phyloP scores from a whole-genome alignment of 169 alveolate genomes.

The Eimeria necatrix region DNA sequence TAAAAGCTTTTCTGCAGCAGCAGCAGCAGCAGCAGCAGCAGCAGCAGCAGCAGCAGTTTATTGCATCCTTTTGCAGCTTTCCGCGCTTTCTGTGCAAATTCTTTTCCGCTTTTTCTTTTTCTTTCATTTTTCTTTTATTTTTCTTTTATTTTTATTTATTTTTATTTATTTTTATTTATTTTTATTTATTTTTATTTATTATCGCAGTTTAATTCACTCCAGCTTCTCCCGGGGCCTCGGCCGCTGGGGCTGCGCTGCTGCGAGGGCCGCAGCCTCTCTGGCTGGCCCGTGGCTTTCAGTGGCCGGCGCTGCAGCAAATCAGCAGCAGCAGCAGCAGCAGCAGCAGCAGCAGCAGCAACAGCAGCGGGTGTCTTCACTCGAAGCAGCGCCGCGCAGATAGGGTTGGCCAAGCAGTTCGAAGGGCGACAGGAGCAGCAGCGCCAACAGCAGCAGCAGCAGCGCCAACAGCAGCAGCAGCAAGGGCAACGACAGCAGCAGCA shows the following conservation, averaged over 20 bases:
- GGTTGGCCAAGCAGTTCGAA: too few relatives aligned
- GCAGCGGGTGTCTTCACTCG: too few relatives aligned
- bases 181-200: too few relatives aligned
- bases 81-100: background rate
- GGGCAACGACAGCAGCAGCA: background rate
- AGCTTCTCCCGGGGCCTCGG: too few relatives aligned
- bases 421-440: background rate
- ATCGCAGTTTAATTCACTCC: too few relatives aligned
- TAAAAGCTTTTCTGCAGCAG: too few relatives aligned
- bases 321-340: conserved; percentile 1
- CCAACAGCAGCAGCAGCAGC: conserved; percentile 14
- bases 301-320: too few relatives aligned
- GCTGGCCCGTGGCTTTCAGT: too few relatives aligned
- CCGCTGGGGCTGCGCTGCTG: too few relatives aligned
- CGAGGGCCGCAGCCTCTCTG: background rate
- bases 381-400: too few relatives aligned
- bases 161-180: too few relatives aligned
- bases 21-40: background rate
- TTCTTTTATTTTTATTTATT: background rate
- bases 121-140: too few relatives aligned
- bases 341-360: conserved; percentile 19
- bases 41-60: background rate
- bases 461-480: background rate
- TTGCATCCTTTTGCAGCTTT: background rate
- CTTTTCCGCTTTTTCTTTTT: background rate